Evolutionary conservation across 768 basidiomycete genomes (phyloP).

Genomic region (Coprinopsis cinerea): DNA sequence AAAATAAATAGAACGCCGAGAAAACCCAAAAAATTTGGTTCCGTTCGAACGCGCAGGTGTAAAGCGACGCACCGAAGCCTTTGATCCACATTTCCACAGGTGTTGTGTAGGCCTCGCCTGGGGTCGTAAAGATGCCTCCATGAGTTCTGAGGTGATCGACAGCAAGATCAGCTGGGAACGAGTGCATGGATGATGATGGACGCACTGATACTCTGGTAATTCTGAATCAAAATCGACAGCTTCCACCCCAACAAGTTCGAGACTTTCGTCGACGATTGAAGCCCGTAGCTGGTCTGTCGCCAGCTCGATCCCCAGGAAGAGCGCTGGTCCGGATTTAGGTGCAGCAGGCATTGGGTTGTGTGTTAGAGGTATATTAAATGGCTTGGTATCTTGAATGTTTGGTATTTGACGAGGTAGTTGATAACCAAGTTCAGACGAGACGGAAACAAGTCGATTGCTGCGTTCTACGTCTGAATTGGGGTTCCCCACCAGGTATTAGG

Average conservation of each 20-base stretch:
- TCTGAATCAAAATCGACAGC: conserved; percentile 80
- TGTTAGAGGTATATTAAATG: conserved; percentile 27
- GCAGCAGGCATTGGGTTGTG: conserved; percentile 36
- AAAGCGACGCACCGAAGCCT: conserved; percentile 58
- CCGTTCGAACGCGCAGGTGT: conserved; percentile 33
- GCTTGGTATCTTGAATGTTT: conserved; percentile 21
- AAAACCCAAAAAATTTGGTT: conserved; percentile 54
- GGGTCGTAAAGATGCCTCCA: conserved; percentile 81
- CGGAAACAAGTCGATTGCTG: not conserved
- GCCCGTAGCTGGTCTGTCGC: conserved; percentile 81
- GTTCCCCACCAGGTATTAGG: conserved; percentile 5
- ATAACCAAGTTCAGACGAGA: conserved; percentile 8
- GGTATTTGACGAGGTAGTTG: conserved; percentile 16
- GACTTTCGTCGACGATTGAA: conserved; percentile 74
- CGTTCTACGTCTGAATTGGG: not conserved
- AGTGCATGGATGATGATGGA: conserved; percentile 18
- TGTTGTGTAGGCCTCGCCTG: conserved; percentile 82
- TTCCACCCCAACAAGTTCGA: conserved; percentile 80
- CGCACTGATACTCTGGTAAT: conserved; percentile 76
- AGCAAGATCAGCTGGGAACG: conserved; percentile 10
- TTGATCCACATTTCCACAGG: conserved; percentile 92
- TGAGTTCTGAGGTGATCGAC: conserved; percentile 50
- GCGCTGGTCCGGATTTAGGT: conserved; percentile 39
- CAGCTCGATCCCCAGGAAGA: conserved; percentile 84
- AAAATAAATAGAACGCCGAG: conserved; percentile 21